phyloP scores from a whole-genome alignment of 2,329 filamentous ascomycete genomes.

The Torrubiella hemipterigena region DNA sequence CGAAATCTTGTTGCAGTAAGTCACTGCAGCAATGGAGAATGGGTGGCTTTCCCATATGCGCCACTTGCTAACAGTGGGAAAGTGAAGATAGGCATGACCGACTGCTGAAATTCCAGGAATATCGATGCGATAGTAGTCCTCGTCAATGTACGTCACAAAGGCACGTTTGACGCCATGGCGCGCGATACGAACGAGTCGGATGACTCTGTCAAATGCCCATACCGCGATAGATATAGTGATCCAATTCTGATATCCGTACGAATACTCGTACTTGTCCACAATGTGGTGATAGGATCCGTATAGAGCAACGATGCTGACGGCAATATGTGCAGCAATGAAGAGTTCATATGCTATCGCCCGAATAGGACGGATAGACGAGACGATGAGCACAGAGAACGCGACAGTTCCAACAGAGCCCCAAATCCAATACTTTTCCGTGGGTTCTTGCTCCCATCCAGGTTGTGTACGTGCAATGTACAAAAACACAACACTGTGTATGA shows the following conservation, averaged over 20 bases:
- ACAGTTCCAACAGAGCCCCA: conserved; percentile 30
- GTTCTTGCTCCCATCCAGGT: conserved; percentile 14
- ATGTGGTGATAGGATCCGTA: conserved; percentile 32
- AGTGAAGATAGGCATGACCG: conserved; percentile 18
- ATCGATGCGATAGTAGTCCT: conserved; percentile 17
- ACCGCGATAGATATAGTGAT: conserved; percentile 15
- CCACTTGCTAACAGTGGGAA: conserved; percentile 16
- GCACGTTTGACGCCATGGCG: conserved; percentile 14
- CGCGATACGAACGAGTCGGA: conserved; percentile 10
- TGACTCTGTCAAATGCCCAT: conserved; percentile 16
- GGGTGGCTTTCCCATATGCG: conserved; percentile 20
- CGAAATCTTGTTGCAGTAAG: conserved; percentile 6
- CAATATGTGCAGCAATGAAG: conserved; percentile 31
- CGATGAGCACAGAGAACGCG: conserved; percentile 15
- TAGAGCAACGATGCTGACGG: conserved; percentile 25
- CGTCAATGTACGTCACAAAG: conserved; percentile 14
- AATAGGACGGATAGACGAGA: conserved; percentile 21
- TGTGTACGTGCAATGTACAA: conserved; percentile 19
- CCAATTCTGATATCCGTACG: conserved; percentile 29
- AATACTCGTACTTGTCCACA: conserved; percentile 17
- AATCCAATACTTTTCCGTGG: conserved; percentile 24
- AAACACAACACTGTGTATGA: conserved; percentile 32
- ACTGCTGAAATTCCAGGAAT: conserved; percentile 12
- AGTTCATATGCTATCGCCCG: conserved; percentile 27
- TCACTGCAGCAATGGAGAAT: conserved; percentile 15